phyloP scores from a whole-genome alignment of 2,329 filamentous ascomycete species.

The Diplodia sapinea region DNA sequence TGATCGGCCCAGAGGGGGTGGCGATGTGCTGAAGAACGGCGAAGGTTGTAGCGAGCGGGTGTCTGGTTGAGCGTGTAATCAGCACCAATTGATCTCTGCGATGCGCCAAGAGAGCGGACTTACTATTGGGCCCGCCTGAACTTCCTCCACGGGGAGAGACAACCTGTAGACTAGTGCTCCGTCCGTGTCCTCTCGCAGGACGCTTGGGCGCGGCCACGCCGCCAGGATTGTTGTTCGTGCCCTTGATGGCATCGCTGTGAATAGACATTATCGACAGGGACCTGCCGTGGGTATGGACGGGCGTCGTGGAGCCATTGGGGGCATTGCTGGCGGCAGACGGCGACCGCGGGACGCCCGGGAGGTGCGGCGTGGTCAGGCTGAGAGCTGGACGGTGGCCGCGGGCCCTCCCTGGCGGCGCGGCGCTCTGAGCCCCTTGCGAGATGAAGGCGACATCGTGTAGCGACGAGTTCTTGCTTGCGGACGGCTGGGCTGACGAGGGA shows the following conservation, averaged over 20 bases:
- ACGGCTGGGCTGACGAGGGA: slow-evolving; percentile 38
- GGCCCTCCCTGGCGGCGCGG: slow-evolving; percentile 24
- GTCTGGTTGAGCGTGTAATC: background rate
- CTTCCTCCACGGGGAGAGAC: slow-evolving; percentile 51
- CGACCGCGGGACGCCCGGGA: slow-evolving; percentile 20
- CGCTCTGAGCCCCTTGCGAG: slow-evolving; percentile 21
- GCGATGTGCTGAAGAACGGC: slow-evolving; percentile 49
- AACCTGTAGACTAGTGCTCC: slow-evolving; percentile 84
- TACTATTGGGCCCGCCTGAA: slow-evolving; percentile 34
- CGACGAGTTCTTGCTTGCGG: slow-evolving; percentile 36
- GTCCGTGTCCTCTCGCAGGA: slow-evolving; percentile 69
- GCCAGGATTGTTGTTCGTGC: slow-evolving; percentile 18
- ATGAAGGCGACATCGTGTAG: slow-evolving; percentile 34
- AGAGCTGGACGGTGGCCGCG: slow-evolving; percentile 71
- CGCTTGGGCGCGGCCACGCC: slow-evolving; percentile 45
- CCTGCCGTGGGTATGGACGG: slow-evolving; percentile 48
- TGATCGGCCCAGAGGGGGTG: slow-evolving; percentile 43
- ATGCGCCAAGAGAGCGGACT: slow-evolving; percentile 42
- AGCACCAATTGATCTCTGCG: slow-evolving; percentile 13
- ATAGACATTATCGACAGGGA: slow-evolving; percentile 58
- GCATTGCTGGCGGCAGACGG: slow-evolving; percentile 28
- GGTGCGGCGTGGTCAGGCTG: slow-evolving; percentile 58
- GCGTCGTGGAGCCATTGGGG: slow-evolving; percentile 38
- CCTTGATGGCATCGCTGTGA: slow-evolving; percentile 25
- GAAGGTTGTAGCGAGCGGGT: slow-evolving; percentile 45